Evolutionary conservation across 768 basidiomycete species (phyloP), one percentile per base, ranked within the genome.

Genomic region (Amanita rimosa): DNA sequence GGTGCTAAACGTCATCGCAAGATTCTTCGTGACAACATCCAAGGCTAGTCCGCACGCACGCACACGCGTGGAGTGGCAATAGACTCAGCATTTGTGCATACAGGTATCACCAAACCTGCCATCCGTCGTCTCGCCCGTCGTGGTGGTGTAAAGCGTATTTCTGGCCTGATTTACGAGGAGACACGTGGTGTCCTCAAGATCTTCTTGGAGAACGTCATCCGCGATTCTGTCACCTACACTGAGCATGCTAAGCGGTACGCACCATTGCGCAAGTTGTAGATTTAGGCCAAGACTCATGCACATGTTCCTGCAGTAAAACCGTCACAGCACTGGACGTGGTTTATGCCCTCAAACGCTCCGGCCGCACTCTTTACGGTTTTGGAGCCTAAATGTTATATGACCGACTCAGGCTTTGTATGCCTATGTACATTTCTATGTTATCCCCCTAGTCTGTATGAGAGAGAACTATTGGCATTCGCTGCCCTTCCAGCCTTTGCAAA

Each of bases 161-260:
- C 75, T 41, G 78, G 80, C 52, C 71, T 83, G 57, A 83, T 85
- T 67, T 85, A 87, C 70, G 84, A 85, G 60, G 84, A 87, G 71
- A 87, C 84, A 47, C 81, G 84, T 59, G 82, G 82, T 68, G 83
- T 85, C 47, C 75, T 85, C 64, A 87, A 85, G 73, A 78, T 78
- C 58, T 77, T 77, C 70, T 67, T 77, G 46, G 75, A 78, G 66
- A 79, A 79, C 58, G 77, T 91, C 63, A 89, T 91, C 66, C 81
- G 85, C 55, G 87, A 89, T 69, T 87, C 85, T n/a, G 86, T 91
- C 56, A 91, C 87, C 57, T 91, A 90, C 73, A 91, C 89, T 54
- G 89, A 92, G 68, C 90, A 93, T 73, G 88, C 90, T 49, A 93
- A 93, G 68, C 79, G 85, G 72, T 73, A 52, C 26, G 26, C 26